Conservation (phyloP, 2,329 filamentous ascomycete species). For the Metarhizium rileyi region DNA sequence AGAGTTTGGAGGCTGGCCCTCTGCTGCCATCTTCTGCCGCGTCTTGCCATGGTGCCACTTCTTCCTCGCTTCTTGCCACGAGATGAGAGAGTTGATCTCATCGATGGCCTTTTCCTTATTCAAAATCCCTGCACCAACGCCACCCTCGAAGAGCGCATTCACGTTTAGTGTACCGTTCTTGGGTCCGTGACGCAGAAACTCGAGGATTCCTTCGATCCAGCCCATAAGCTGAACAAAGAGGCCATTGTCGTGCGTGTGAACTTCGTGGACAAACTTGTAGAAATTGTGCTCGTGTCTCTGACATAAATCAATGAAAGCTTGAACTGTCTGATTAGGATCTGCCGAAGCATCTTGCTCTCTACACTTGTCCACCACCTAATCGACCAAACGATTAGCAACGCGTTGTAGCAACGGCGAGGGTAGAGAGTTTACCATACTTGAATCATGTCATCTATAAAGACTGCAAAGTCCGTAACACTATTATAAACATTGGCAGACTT, state of each 20-base stretch:
- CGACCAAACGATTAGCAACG: slow-evolving; percentile 8
- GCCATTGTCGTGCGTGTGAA: slow-evolving; percentile 92
- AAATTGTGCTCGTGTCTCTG: slow-evolving; percentile 92
- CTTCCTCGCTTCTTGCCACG: slow-evolving; percentile 92
- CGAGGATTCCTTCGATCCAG: slow-evolving; percentile 92
- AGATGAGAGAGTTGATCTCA: slow-evolving; percentile 79
- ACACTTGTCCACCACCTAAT: slow-evolving; percentile 54
- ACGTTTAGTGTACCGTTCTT: slow-evolving; percentile 82
- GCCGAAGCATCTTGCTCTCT: slow-evolving; percentile 74
- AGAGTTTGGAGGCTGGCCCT: slow-evolving; percentile 41
- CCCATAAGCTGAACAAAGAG: slow-evolving; percentile 94
- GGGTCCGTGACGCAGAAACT: slow-evolving; percentile 83
- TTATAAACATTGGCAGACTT: slow-evolving; percentile 98
- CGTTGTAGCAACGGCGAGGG: neutral
- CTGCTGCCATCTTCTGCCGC: slow-evolving; percentile 95
- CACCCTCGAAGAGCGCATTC: slow-evolving; percentile 84
- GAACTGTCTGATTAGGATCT: slow-evolving; percentile 95
- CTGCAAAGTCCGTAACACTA: slow-evolving; percentile 91
- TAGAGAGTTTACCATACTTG: slow-evolving; percentile 38
- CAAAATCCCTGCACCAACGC: slow-evolving; percentile 55
- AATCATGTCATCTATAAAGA: slow-evolving; percentile 89
- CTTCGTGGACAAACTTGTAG: slow-evolving; percentile 98
- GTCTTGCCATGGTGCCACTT: slow-evolving; percentile 99
- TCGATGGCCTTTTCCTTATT: slow-evolving; percentile 61
- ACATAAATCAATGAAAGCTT: slow-evolving; percentile 95